Base-by-base conservation (phyloP, 164 flowering plant species). In the Litsea cubeba region DNA sequence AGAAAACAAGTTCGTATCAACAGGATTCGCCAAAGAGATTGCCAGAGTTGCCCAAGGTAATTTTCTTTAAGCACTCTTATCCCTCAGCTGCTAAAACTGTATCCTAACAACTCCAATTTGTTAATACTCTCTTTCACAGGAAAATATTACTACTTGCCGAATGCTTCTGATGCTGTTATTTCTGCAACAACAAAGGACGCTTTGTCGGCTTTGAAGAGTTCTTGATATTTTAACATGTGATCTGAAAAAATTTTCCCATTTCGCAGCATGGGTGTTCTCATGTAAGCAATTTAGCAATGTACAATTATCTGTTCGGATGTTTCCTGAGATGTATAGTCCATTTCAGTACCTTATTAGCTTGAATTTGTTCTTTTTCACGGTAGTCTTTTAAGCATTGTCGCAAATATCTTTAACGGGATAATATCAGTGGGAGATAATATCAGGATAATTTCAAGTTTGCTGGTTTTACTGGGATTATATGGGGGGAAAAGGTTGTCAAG, bases 11-110 rank as follows among this genome's bases (percentile, higher is more conserved):
- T 95, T 95, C 76, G 96, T 95, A 32, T 95, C 98, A 18, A 93
- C 98, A 24, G 99, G 99, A 54, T 95, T 95, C 79, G 99, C 99
- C 50, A 95, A 93, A 81, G 98, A 95, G 81, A 87, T 95, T 51
- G 98, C 99, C 0, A 88, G 98, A 88, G 90, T 93, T 57, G 93
- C 99, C 62, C 99, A 91, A 90, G 98, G 99, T 93, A 5, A 28
- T 28, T 46, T 30, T 46, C 26, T 49, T 46, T 49, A 68, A 3
- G 0, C 71, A 68, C 54, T 15, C 1, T 26, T 18, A 30, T 66
- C 69, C n/a, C 40, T 14, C 5, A 54, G 60, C 66, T 63, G 66
- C 1, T 17, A 22, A 24, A 63, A 24, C 10, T 66, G 69, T 40
- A 26, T 68, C 17, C 54, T 1, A 68, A 40, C n/a, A 68, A 68